phyloP scores from a whole-genome alignment of 352 stramenopile species.

The Plasmopara halstedii region DNA sequence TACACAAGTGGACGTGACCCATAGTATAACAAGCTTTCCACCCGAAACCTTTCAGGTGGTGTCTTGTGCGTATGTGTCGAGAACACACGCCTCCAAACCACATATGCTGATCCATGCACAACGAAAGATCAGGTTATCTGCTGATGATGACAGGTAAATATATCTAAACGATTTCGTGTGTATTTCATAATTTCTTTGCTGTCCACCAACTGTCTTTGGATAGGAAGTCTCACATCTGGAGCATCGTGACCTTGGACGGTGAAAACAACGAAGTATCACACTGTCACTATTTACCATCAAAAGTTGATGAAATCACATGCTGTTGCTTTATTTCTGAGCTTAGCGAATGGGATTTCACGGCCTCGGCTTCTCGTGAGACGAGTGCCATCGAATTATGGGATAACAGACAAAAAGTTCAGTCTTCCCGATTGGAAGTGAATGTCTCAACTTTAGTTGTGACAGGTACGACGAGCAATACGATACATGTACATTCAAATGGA shows the following conservation, averaged over 20 bases:
- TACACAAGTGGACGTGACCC: conserved; percentile 15
- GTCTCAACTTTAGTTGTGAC: conserved; percentile 29
- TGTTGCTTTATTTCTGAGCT: conserved; percentile 24
- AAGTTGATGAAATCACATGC: conserved; percentile 17
- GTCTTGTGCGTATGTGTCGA: conserved; percentile 23
- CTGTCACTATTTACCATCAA: conserved; percentile 16
- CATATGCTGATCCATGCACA: conserved; percentile 25
- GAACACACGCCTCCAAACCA: conserved; percentile 7
- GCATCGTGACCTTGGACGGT: conserved; percentile 7
- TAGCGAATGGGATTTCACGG: conserved; percentile 13
- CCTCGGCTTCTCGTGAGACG: neutral
- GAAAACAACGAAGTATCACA: neutral
- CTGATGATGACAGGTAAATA: conserved; percentile 5
- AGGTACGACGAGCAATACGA: conserved; percentile 34
- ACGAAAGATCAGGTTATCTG: neutral
- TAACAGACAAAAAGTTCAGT: neutral
- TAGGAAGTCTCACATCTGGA: conserved; percentile 17
- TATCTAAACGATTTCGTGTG: conserved; percentile 1
- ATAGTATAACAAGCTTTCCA: neutral
- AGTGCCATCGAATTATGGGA: conserved; percentile 7
- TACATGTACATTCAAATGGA: conserved; percentile 41
- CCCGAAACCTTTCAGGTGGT: conserved; percentile 7
- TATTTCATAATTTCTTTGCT: neutral
- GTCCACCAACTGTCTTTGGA: too few species aligned
- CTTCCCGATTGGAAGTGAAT: conserved; percentile 8